Evolutionary conservation across 2,329 filamentous ascomycete species (phyloP), one percentile per base, ranked within the genome.

Genomic region (Helminthosporium solani): DNA sequence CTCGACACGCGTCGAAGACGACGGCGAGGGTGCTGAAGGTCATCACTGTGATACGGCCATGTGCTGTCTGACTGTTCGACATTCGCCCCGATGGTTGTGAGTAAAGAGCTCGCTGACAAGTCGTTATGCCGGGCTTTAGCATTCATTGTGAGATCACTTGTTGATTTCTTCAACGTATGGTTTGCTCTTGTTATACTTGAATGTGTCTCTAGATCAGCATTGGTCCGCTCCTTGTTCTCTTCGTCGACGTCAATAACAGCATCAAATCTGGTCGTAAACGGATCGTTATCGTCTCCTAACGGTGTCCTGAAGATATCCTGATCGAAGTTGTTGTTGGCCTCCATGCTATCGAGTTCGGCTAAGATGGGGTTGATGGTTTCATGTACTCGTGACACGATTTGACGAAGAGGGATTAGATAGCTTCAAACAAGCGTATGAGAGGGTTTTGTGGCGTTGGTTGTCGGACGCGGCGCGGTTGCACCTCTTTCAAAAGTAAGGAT

Each of bases 1-100:
- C 54, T 58, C 6, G 40, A 50, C 18, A 51, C 48, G 3, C 44
- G 49, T 31, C 46, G 35, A 14, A 40, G 19, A n/a, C 30, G 30
- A 16, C 37, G 39, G 11, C 21, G 31, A 9, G 19, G 25, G 19
- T 20, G 28, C 21, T 21, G 40, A 14, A 37, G 18, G 14, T 30
- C 3, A n/a, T 34, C n/a, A 9, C 18, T 40, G 23, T 21, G 33
- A 15, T 33, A 33, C 6, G 25, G 12, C 21, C 16, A 15, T 11
- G 20, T 7, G 5, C 20, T 11, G 11, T 21, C n/a, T 5, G 8
- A 4, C 7, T 3, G 7, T 15, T 39, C 23, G n/a, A 37, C 36
- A 16, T 47, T 43, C 19, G n/a, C 15, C 9, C 2, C 27, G 12
- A 36, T 31, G 18, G 31, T 34, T 5, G 31, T 41, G 21, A 40